Base-by-base conservation (phyloP, 768 basidiomycete species). In the Paxillus rubicundulus region DNA sequence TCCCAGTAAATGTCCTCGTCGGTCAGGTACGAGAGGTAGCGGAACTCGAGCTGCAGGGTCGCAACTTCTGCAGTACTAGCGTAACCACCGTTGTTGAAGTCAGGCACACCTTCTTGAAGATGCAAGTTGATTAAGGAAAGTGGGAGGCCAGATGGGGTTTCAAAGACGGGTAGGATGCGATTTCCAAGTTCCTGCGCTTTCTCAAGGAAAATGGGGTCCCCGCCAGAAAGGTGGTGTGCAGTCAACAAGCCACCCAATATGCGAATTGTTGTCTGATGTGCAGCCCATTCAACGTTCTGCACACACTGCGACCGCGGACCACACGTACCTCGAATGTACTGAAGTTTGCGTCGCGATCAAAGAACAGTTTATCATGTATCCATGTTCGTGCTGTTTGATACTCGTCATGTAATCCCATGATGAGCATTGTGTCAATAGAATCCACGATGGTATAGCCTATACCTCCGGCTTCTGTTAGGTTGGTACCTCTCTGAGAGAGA, bases 361-460 rank as follows among this genome's bases (percentile, higher is more conserved):
- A 92, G 8, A 77, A 72, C 50, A 97, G 72, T 27, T 81, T 73
- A 12, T 78, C 74, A 18, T 75, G 77, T 9, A 95, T 78, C 95
- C 95, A 98, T 37, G 79, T 64, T 17, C 87, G 75, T 4, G 92
- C 89, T 7, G 92, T 78, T 40, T 73, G 51, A 64, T 92, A 93
- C 69, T 97, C 94, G 1, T 85, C 82, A 9, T 80, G 68, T 14
- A 97, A 76, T 2, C 85, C 90, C 86, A 97, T 88, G 46, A 98
- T 70, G 49, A 91, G 77, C 74, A 98, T 82, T 12, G 87, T 87
- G 69, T 97, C 95, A 16, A 97, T 77, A 0, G 89, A 85, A 62
- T 97, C 95, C 50, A 88, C 79, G 41, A 98, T 86, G 34, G 86
- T 91, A 66, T 93, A 95, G 20, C 93, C 93, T 47, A 97, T 86